These are phyloP conservation scores for Tubosaeta brunneosetosa DNA, from an alignment of 768 basidiomycete genomes.

Conservation along the genomic window DNA sequence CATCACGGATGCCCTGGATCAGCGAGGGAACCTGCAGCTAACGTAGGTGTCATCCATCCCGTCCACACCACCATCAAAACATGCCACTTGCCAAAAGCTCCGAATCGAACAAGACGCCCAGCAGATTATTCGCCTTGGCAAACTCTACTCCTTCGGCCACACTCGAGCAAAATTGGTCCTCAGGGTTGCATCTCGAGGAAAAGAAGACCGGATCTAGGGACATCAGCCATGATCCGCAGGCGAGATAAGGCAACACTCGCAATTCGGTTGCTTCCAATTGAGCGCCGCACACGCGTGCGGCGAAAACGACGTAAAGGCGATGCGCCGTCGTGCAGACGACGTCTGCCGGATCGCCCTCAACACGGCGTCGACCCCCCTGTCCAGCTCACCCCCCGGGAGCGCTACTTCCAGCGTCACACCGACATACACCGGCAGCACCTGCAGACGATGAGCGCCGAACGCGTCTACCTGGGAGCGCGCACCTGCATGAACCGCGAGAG, in stretches of 20 bases:
- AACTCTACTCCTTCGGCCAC: constrained; percentile 92
- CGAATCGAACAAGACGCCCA: constrained; percentile 88
- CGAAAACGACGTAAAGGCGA: constrained; percentile 91
- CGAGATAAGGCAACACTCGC: constrained; percentile 42
- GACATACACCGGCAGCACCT: constrained; percentile 58
- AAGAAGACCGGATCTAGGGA: constrained; percentile 90
- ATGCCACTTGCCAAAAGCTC: constrained; percentile 65
- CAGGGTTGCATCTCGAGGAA: constrained; percentile 66
- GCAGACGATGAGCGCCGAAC: constrained; percentile 4
- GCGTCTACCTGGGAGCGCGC: constrained; percentile 10
- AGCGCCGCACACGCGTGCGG: constrained; percentile 85
- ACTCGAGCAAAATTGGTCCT: constrained; percentile 46
- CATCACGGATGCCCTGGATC: constrained; percentile 82
- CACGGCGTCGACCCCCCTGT: constrained; percentile 76
- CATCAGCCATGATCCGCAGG: constrained; percentile 20
- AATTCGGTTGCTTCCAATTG: constrained; percentile 99
- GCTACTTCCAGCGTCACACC: constrained; percentile 84
- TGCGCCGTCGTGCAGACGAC: constrained; percentile 58
- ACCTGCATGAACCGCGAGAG: constrained; percentile 76
- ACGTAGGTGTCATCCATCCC: no score
- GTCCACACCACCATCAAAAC: constrained; percentile 8
- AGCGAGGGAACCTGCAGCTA: constrained; percentile 83
- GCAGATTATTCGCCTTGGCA: constrained; percentile 84
- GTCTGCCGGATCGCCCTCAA: constrained; percentile 78
- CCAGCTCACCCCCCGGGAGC: constrained; percentile 53